A percentile compares a stretch with the other conserved stretches of the same genome.
Evolutionary conservation across 768 basidiomycete species (phyloP).

Genomic region (Agrocybe praecox): DNA sequence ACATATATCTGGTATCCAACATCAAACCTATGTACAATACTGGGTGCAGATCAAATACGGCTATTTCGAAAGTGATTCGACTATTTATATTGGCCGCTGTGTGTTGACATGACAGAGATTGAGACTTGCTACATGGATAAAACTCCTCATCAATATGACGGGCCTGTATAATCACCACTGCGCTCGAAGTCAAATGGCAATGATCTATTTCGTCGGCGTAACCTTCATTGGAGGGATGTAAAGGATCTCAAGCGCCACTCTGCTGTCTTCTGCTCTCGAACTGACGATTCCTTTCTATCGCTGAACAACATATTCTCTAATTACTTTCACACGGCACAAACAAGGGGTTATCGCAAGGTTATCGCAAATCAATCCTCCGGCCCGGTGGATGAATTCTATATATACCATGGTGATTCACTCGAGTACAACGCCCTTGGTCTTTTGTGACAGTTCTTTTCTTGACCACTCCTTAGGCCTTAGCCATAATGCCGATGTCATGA

Average conservation of each 20-base stretch:
- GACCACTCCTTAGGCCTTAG: constrained; percentile 6
- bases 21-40: no score
- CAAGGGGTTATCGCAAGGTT: no score
- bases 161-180: constrained; percentile 13
- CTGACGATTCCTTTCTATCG: neutral
- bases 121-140: constrained; percentile 4
- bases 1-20: constrained; percentile 4
- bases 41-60: neutral
- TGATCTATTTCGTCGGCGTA: constrained; percentile 4
- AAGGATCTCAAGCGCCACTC: neutral
- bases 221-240: neutral
- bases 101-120: constrained; percentile 11
- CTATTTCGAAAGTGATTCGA: neutral
- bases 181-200: constrained; percentile 18
- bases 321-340: no score
- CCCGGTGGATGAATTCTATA: neutral
- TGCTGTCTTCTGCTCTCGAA: neutral
- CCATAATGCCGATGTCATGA: constrained; percentile 14
- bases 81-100: constrained; percentile 6
- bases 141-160: constrained; percentile 15
- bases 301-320: neutral
- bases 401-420: neutral
- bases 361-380: no score
- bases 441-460: constrained; percentile 21
- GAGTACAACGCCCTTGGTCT: constrained; percentile 17